Percentiles rank a stretch among this genome's conserved stretches.
These are phyloP conservation scores for Candida chilensis DNA, from an alignment of 805 yeast genomes.

Conservation along the genomic window DNA sequence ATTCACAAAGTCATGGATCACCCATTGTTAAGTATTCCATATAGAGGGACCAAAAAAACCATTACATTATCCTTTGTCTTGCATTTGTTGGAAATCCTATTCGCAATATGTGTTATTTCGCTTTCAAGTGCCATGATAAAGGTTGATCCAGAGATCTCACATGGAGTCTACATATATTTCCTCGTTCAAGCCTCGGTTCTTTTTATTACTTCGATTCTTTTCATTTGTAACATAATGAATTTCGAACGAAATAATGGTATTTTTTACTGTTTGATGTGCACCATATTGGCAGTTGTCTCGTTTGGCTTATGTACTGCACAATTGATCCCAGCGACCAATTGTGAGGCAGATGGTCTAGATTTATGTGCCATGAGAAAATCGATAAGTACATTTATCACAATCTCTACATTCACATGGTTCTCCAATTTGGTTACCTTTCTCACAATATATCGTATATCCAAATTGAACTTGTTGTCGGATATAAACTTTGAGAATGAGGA, in stretches of 20 bases:
- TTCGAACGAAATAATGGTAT: slow-evolving; percentile 30
- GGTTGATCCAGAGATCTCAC: slow-evolving; percentile 12
- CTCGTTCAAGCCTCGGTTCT: slow-evolving; percentile 24
- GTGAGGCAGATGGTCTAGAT: not conserved
- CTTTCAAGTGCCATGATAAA: slow-evolving; percentile 15
- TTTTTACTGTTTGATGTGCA: slow-evolving; percentile 24
- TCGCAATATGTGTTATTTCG: slow-evolving; percentile 16
- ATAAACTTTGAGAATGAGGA: slow-evolving; percentile 20
- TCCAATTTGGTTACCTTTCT: slow-evolving; percentile 23
- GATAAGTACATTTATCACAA: slow-evolving; percentile 22
- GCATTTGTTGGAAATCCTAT: slow-evolving; percentile 18
- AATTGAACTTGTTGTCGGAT: slow-evolving; percentile 20
- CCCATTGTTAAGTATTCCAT: not conserved
- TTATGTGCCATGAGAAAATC: slow-evolving; percentile 23
- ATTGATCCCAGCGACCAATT: slow-evolving; percentile 4
- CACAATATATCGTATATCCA: slow-evolving; percentile 26
- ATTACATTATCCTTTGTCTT: slow-evolving; percentile 6
- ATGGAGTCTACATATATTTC: slow-evolving; percentile 22
- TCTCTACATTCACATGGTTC: slow-evolving; percentile 28
- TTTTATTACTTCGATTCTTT: slow-evolving; percentile 19
- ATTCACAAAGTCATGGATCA: slow-evolving; percentile 1
- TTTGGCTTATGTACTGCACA: slow-evolving; percentile 11
- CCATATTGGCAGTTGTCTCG: slow-evolving; percentile 22
- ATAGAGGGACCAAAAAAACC: not conserved
- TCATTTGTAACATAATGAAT: slow-evolving; percentile 23